Evolutionary conservation across 495 filamentous ascomycete genomes (phyloP).

Genomic region (Hapsidospora chrysogenum): DNA sequence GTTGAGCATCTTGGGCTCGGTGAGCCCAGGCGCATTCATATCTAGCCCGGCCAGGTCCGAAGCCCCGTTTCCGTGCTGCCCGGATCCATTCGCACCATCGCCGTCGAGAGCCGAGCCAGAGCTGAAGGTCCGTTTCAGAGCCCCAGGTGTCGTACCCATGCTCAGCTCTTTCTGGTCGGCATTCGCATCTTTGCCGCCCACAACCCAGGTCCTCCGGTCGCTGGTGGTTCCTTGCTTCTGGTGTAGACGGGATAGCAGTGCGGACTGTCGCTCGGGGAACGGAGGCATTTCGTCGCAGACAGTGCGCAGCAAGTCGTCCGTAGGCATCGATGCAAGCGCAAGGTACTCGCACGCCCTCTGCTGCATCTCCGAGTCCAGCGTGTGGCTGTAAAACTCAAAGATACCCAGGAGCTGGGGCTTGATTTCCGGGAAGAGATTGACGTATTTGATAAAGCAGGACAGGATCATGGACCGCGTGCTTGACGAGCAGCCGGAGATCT

Average conservation of each 20-base stretch:
- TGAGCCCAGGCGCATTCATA: constrained; percentile 39
- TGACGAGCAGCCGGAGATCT: constrained; percentile 77
- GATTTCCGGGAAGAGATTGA: constrained; percentile 97
- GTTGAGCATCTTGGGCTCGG: constrained; percentile 39
- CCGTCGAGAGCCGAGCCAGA: constrained; percentile 35
- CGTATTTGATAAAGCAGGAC: constrained; percentile 90
- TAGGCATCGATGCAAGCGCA: constrained; percentile 64
- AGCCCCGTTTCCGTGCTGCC: constrained; percentile 8
- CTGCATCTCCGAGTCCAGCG: constrained; percentile 86
- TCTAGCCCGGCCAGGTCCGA: constrained; percentile 71
- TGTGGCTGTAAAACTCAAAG: constrained; percentile 86
- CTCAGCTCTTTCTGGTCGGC: constrained; percentile 62
- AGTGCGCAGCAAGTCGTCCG: constrained; percentile 85
- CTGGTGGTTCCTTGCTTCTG: constrained; percentile 81
- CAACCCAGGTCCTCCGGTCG: constrained; percentile 91
- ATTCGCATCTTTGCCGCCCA: constrained; percentile 88
- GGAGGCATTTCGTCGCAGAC: constrained; percentile 99
- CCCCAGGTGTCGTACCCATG: constrained; percentile 64
- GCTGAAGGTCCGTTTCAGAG: constrained; percentile 73
- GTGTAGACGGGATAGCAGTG: constrained; percentile 79
- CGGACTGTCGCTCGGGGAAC: constrained; percentile 88
- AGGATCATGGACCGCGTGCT: constrained; percentile 86
- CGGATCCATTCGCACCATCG: constrained; percentile 37
- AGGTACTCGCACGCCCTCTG: constrained; percentile 95
- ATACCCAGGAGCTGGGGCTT: constrained; percentile 85